Evolutionary conservation across 805 yeast species (phyloP).

Genomic region (Candida qinlingensis): DNA sequence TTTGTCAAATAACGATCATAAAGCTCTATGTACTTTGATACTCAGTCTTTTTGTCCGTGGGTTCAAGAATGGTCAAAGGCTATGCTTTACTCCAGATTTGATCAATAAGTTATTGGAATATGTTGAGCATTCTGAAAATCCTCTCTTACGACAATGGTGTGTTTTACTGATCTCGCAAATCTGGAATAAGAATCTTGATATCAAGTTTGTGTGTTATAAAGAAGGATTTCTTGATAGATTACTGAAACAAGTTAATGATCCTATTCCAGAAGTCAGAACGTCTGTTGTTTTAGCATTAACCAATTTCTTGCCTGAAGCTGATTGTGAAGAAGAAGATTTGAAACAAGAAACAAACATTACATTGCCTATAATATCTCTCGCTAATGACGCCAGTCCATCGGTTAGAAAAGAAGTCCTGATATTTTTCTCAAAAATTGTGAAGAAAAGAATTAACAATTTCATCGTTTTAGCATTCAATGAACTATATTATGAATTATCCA

Average conservation of each 20-base stretch:
- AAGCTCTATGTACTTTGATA: conserved; percentile 94
- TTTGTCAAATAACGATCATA: conserved; percentile 53
- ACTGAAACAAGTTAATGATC: conserved; percentile 63
- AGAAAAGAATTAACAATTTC: conserved; percentile 66
- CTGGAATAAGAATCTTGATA: conserved; percentile 68
- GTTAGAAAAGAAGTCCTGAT: conserved; percentile 82
- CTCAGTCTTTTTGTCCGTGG: conserved; percentile 80
- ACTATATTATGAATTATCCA: conserved; percentile 64
- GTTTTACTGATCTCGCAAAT: conserved; percentile 71
- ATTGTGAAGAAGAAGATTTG: conserved; percentile 39
- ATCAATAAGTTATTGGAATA: conserved; percentile 61
- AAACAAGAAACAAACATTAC: conserved; percentile 68
- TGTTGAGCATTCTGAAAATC: conserved; percentile 70
- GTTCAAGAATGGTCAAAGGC: conserved; percentile 71
- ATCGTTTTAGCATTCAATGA: conserved; percentile 83
- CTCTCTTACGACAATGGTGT: conserved; percentile 91
- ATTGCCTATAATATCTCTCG: conserved; percentile 55
- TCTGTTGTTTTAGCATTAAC: conserved; percentile 73
- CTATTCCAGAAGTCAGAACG: conserved; percentile 92
- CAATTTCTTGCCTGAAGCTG: conserved; percentile 49
- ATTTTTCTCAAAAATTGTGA: conserved; percentile 69
- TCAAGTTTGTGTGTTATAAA: conserved; percentile 63
- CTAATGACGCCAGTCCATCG: conserved; percentile 85
- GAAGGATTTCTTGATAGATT: conserved; percentile 57
- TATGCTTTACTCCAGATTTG: conserved; percentile 71